These are phyloP conservation scores for Aspergillus brasiliensis DNA, from an alignment of 2,329 filamentous ascomycete species.

Conservation along the genomic window DNA sequence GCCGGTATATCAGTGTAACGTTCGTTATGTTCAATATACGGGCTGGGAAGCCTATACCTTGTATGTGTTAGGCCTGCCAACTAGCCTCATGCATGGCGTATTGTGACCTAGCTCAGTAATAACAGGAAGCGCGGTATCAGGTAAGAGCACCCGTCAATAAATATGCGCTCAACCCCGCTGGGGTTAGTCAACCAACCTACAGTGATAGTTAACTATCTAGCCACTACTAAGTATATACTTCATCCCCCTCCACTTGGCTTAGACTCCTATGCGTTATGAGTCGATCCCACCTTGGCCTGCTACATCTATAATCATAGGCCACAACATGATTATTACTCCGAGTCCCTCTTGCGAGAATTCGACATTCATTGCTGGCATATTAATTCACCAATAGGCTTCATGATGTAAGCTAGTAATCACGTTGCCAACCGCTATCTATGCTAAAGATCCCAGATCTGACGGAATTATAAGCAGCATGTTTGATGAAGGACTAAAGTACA, in stretches of 20 bases:
- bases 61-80: not conserved
- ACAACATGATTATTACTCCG: not conserved
- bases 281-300: not conserved
- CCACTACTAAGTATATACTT: not conserved
- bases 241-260: not conserved
- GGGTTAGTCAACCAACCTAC: not conserved
- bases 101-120: conserved; percentile 3
- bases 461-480: conserved; percentile 1
- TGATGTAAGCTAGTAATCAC: conserved; percentile 7
- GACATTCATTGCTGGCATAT: not conserved
- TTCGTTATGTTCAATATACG: not conserved
- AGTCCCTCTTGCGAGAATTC: not conserved
- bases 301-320: not conserved
- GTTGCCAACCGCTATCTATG: not conserved
- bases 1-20: no score
- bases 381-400: not conserved
- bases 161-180: not conserved
- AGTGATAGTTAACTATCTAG: no score
- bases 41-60: not conserved
- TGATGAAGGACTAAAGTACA: not conserved
- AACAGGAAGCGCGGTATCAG: conserved; percentile 12
- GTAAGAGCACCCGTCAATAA: not conserved
- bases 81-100: conserved; percentile 1
- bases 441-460: conserved; percentile 13
- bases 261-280: not conserved